phyloP scores from a whole-genome alignment of 108 stramenopile genomes.

The Skeletonema marinoi region DNA sequence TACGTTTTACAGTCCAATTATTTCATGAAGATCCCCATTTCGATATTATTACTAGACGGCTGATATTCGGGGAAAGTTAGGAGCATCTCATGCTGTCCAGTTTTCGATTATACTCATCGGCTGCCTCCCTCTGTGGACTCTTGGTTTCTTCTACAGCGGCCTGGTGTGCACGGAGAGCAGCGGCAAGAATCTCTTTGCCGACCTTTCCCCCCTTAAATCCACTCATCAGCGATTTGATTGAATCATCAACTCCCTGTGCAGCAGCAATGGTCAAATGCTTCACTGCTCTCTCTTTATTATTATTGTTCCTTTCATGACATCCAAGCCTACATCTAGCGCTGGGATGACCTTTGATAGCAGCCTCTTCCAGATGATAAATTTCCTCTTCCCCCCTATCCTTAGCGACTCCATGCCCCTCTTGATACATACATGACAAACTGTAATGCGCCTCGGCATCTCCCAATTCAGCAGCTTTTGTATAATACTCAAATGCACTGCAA shows the following conservation, averaged over 20 bases:
- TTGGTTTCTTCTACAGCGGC: background rate
- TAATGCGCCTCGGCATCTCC: background rate
- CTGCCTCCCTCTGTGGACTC: slow-evolving; percentile 2
- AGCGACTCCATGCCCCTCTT: background rate
- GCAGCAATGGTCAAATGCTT: background rate
- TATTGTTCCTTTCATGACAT: background rate
- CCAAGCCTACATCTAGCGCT: background rate
- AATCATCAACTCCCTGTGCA: background rate
- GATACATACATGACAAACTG: background rate
- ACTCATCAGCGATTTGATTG: background rate
- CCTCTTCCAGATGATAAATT: background rate
- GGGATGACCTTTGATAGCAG: background rate
- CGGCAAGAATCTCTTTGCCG: background rate
- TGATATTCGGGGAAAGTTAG: no score
- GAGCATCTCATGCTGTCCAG: no score
- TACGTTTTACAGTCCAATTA: no score
- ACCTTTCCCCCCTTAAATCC: background rate
- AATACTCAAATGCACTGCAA: background rate
- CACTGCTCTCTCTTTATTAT: background rate
- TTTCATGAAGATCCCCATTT: no score
- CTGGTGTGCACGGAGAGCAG: background rate
- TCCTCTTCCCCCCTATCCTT: background rate
- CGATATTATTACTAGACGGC: no score
- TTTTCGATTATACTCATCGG: no score
- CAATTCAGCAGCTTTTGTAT: background rate